These are phyloP conservation scores for Acacia confusa DNA, from an alignment of 306 rosid genomes.

Conservation along the genomic window DNA sequence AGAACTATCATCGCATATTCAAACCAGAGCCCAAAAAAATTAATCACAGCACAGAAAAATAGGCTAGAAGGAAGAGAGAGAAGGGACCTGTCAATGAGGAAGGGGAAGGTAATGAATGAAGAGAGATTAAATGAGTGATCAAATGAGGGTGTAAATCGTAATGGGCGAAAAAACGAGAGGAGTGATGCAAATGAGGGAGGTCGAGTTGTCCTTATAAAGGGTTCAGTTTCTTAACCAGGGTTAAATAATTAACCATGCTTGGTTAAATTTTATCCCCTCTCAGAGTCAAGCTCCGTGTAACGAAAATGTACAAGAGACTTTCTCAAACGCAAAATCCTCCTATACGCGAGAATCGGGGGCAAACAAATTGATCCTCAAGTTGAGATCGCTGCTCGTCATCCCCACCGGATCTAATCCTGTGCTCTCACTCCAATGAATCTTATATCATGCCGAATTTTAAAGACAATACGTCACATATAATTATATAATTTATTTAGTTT, in stretches of 20 bases:
- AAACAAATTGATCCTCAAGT: not conserved
- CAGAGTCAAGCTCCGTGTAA: not conserved
- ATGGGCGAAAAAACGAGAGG: not conserved
- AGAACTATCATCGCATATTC: not conserved
- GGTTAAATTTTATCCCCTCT: not conserved
- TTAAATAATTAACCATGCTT: not conserved
- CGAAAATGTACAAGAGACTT: not conserved
- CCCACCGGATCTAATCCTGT: not conserved
- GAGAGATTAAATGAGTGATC: not conserved
- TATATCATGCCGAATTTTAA: too few species aligned
- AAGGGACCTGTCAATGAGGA: not conserved
- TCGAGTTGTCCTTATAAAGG: not conserved
- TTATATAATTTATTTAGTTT: too few species aligned
- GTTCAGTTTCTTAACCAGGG: constrained; percentile 3
- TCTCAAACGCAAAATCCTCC: not conserved
- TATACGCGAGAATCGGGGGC: not conserved
- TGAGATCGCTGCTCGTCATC: not conserved
- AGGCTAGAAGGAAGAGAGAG: not conserved
- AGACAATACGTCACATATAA: too few species aligned
- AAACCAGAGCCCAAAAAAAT: not conserved
- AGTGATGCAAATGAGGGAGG: not conserved
- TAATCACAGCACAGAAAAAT: not conserved
- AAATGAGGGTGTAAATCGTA: not conserved
- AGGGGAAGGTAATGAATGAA: not conserved
- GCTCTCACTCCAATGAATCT: not conserved